Evolutionary conservation across 306 rosid species (phyloP).

Genomic region (Lathyrus aphaca): DNA sequence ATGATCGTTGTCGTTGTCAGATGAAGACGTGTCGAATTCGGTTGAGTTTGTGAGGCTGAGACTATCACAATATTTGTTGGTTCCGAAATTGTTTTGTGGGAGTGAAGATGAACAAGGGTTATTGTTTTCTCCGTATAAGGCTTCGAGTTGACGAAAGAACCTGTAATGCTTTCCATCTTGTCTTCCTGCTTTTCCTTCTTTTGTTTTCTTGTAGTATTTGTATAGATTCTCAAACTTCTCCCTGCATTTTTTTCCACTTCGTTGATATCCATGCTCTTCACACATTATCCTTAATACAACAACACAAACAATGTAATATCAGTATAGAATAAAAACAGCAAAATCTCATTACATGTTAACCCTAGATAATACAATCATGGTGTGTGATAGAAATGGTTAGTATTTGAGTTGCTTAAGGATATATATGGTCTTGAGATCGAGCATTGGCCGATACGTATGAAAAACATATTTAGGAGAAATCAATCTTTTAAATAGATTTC

Average conservation of each 20-base stretch:
- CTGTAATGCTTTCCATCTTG: slow-evolving; percentile 97
- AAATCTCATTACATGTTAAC: not conserved
- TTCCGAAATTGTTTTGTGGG: slow-evolving; percentile 60
- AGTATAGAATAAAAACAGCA: not conserved
- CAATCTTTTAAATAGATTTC: not conserved
- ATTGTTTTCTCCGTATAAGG: slow-evolving; percentile 79
- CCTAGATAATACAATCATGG: slow-evolving; percentile 41
- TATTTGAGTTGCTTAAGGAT: not conserved
- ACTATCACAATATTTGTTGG: slow-evolving; percentile 61
- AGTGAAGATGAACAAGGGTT: slow-evolving; percentile 37
- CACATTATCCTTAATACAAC: slow-evolving; percentile 71
- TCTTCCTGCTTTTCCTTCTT: slow-evolving; percentile 96
- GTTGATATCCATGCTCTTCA: slow-evolving; percentile 93
- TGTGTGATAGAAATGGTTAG: not conserved
- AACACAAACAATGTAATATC: not conserved
- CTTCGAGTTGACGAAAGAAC: slow-evolving; percentile 96
- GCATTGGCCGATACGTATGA: not conserved
- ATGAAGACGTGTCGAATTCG: slow-evolving; percentile 73
- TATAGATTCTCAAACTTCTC: slow-evolving; percentile 95
- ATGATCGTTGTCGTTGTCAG: slow-evolving; percentile 58
- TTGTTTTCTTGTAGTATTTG: slow-evolving; percentile 97
- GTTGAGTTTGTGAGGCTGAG: slow-evolving; percentile 84
- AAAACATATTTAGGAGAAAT: not conserved
- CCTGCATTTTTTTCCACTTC: slow-evolving; percentile 98
- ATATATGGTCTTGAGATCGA: not conserved